Percentiles rank a stretch among this genome's conserved stretches.
Evolutionary conservation across 2,329 filamentous ascomycete genomes (phyloP).

Genomic region (Claviceps capensis): DNA sequence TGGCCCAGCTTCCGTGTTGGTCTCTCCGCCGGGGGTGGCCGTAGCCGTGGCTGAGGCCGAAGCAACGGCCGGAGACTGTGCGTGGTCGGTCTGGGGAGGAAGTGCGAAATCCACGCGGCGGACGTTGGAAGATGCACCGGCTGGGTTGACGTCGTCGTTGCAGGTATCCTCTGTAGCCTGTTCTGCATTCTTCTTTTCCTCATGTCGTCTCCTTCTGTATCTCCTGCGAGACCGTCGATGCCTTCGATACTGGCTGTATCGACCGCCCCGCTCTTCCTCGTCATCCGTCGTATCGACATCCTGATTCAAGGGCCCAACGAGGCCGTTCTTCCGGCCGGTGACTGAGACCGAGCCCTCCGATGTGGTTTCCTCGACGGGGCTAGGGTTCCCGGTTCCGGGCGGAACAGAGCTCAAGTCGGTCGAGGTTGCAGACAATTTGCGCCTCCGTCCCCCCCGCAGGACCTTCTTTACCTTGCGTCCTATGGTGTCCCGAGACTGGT

Average conservation of each 20-base stretch:
- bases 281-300: conserved; percentile 34
- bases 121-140: conserved; percentile 17
- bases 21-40: conserved; percentile 13
- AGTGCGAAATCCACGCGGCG: conserved; percentile 47
- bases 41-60: conserved; percentile 13
- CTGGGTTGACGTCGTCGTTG: conserved; percentile 15
- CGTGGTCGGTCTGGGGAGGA: conserved; percentile 5
- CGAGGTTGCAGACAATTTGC: conserved; percentile 65
- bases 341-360: conserved; percentile 25
- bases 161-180: conserved; percentile 11
- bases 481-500: conserved; percentile 46
- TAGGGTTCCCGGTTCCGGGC: conserved; percentile 17
- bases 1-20: conserved; percentile 11
- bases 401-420: conserved; percentile 39
- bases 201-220: conserved; percentile 21
- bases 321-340: conserved; percentile 21
- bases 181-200: conserved; percentile 30
- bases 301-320: conserved; percentile 23
- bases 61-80: conserved; percentile 11
- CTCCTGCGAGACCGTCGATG: conserved; percentile 21
- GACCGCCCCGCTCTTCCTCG: conserved; percentile 29
- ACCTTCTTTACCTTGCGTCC: conserved; percentile 64
- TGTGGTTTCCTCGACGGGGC: conserved; percentile 22
- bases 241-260: conserved; percentile 19
- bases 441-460: conserved; percentile 54